These are phyloP conservation scores for Tolypocladium tropicale DNA, from an alignment of 2,329 filamentous ascomycete species.

Conservation along the genomic window DNA sequence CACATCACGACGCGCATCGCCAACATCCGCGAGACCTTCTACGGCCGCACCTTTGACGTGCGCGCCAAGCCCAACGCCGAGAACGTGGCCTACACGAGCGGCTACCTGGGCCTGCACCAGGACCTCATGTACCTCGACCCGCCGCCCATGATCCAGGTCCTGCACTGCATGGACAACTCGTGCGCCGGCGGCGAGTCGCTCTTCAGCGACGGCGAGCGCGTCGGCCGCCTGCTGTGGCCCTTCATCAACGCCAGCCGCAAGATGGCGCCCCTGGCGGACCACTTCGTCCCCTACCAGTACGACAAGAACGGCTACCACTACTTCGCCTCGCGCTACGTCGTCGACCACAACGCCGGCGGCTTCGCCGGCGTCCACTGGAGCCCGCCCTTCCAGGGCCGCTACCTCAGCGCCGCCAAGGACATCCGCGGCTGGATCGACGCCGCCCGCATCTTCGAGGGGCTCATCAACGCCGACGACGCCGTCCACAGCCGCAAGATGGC, in stretches of 20 bases:
- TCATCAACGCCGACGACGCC: constrained; percentile 46
- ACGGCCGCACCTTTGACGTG: constrained; percentile 86
- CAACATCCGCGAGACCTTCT: constrained; percentile 75
- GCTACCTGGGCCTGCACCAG: constrained; percentile 81
- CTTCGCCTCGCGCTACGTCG: constrained; percentile 43
- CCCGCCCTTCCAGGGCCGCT: constrained; percentile 65
- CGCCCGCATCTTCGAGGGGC: constrained; percentile 42
- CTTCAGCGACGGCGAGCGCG: constrained; percentile 67
- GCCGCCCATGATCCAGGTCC: constrained; percentile 72
- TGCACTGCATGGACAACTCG: constrained; percentile 81
- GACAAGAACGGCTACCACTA: constrained; percentile 56
- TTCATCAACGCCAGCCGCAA: constrained; percentile 2
- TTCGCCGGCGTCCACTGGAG: constrained; percentile 46
- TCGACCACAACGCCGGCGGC: constrained; percentile 22
- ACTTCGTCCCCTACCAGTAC: constrained; percentile 55
- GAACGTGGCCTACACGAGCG: constrained; percentile 84
- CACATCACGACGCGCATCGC: constrained; percentile 65
- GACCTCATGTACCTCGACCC: constrained; percentile 80
- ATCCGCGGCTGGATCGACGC: constrained; percentile 34
- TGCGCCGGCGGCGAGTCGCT: constrained; percentile 73
- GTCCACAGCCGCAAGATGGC: constrained; percentile 63
- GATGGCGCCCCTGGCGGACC: constrained; percentile 7
- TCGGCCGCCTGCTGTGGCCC: constrained; percentile 31
- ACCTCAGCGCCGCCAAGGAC: constrained; percentile 15
- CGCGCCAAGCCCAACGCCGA: constrained; percentile 70